A percentile compares a stretch with the other conserved stretches of the same genome.
Evolutionary conservation across 805 yeast genomes (phyloP).

Genomic region (Debaryomyces prosopidis): DNA sequence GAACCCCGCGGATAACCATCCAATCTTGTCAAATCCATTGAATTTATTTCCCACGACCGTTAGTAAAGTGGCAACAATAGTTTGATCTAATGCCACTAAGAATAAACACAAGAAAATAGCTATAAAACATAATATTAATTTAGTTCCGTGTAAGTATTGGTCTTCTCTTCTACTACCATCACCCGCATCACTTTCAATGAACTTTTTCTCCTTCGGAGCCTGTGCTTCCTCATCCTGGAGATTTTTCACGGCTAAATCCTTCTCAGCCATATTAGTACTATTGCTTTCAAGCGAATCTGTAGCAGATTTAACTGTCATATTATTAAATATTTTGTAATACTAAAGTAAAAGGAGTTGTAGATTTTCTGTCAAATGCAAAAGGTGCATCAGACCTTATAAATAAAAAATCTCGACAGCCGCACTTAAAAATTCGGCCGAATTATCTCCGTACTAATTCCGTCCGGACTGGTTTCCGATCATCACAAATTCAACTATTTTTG

Average conservation of each 20-base stretch:
- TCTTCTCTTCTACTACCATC: slow-evolving; percentile 42
- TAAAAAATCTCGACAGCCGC: too few relatives aligned
- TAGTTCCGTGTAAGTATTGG: slow-evolving; percentile 32
- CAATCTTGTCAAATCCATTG: slow-evolving; percentile 32
- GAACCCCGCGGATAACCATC: slow-evolving; percentile 41
- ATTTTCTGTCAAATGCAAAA: too few relatives aligned
- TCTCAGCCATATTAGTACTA: neutral
- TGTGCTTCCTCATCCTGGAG: neutral
- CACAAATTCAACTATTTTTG: too few relatives aligned
- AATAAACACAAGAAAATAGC: slow-evolving; percentile 32
- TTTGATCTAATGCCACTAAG: slow-evolving; percentile 39
- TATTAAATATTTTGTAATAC: neutral
- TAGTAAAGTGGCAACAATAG: slow-evolving; percentile 36
- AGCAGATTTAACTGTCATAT: neutral
- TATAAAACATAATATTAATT: slow-evolving; percentile 23
- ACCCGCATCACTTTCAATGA: slow-evolving; percentile 42
- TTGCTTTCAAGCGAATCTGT: neutral
- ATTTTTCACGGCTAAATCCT: neutral
- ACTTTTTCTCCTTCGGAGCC: slow-evolving; percentile 6
- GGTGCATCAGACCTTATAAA: too few relatives aligned
- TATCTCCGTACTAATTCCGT: neutral
- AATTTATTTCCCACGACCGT: slow-evolving; percentile 37
- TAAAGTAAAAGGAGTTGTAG: too few relatives aligned
- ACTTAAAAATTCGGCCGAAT: neutral
- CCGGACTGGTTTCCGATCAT: too few relatives aligned